A percentile compares a stretch with the other conserved stretches of the same genome.
Conservation (phyloP, 768 basidiomycete species). For the Tulasnella sp. region DNA sequence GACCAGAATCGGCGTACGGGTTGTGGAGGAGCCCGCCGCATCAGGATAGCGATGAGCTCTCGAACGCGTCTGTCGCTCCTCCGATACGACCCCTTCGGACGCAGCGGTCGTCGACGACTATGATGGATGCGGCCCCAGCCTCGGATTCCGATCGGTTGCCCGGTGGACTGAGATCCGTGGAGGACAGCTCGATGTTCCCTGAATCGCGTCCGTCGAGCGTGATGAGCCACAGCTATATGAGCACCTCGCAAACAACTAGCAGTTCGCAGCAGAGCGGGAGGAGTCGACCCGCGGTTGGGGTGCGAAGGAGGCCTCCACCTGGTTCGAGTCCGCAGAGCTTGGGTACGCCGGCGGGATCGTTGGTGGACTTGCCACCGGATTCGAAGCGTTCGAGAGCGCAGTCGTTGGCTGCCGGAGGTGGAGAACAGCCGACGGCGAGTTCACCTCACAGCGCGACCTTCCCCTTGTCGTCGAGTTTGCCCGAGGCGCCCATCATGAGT, state of each 20-base stretch:
- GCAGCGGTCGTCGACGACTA: no score
- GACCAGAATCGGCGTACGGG: neutral
- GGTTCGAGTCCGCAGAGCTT: neutral
- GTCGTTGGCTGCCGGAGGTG: neutral
- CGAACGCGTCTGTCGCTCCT: neutral
- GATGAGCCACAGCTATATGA: neutral
- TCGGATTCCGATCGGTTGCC: neutral
- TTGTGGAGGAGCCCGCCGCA: neutral
- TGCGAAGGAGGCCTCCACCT: neutral
- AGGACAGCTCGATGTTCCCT: neutral
- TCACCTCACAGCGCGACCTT: neutral
- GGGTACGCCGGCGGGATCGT: neutral
- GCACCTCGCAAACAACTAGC: neutral
- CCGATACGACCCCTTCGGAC: neutral
- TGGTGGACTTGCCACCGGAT: neutral
- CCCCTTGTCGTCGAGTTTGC: neutral
- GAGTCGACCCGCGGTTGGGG: neutral
- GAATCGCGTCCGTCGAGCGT: neutral
- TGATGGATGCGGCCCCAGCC: neutral
- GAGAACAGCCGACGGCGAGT: neutral
- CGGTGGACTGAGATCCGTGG: neutral
- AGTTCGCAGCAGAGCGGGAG: neutral
- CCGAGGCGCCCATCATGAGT: neutral
- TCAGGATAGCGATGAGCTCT: neutral
- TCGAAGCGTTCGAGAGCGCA: neutral